Evolutionary conservation across 2,329 filamentous ascomycete species (phyloP).

Genomic region (Phoma sp.): DNA sequence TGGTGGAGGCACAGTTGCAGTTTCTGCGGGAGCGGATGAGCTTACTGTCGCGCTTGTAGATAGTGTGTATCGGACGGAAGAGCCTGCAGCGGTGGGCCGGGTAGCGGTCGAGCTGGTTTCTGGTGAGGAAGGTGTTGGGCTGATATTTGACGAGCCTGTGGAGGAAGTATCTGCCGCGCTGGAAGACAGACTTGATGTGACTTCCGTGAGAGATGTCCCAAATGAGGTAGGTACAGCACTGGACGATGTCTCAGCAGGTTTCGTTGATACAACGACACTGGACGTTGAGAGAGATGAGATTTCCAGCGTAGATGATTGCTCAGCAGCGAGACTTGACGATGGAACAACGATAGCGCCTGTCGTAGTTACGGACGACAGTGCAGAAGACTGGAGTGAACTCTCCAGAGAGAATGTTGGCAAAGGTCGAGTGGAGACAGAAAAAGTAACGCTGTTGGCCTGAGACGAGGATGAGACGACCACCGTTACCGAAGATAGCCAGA

Average conservation of each 20-base stretch:
- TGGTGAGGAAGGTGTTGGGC: neutral
- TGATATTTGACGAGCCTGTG: neutral
- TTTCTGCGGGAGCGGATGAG: slow-evolving; percentile 18
- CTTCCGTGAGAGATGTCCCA: neutral
- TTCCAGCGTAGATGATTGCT: neutral
- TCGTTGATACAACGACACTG: neutral
- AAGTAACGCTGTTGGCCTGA: neutral
- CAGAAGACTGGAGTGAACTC: neutral
- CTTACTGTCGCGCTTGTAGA: slow-evolving; percentile 23
- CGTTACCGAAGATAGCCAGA: neutral
- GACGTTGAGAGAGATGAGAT: neutral
- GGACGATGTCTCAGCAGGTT: neutral
- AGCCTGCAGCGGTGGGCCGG: slow-evolving; percentile 18
- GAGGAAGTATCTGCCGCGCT: neutral
- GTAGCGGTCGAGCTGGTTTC: slow-evolving; percentile 4
- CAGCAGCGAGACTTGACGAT: neutral
- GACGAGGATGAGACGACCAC: neutral
- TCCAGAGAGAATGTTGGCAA: slow-evolving; percentile 10
- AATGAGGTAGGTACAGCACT: neutral
- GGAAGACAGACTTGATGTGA: neutral
- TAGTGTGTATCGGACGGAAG: slow-evolving; percentile 23
- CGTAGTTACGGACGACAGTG: neutral
- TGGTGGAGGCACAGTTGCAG: slow-evolving; percentile 31
- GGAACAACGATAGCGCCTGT: neutral
- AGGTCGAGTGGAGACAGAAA: neutral